Evolutionary conservation across 2,329 filamentous ascomycete species (phyloP), one percentile per base, ranked within the genome.

Genomic region (Moelleriella libera): DNA sequence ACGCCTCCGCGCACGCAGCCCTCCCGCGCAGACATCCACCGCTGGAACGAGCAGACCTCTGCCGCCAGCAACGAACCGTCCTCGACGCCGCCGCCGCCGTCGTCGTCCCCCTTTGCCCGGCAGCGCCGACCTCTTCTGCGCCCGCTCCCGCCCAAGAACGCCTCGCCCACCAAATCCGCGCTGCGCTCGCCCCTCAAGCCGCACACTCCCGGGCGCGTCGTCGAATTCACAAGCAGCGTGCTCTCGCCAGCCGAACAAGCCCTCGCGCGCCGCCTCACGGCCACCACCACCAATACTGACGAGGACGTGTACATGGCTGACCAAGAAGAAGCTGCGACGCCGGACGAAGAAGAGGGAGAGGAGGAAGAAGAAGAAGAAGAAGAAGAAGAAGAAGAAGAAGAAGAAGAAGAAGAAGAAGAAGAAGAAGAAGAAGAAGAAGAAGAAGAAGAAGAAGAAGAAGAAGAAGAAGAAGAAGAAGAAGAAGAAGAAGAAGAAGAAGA

Each of bases 131-230:
- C 21, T 3, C 55, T 66, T n/a, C 67, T 74, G 28, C 69, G 70
- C 6, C 70, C 72, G 2, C 62, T 71, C 4, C 74, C 75, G 10
- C 65, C 70, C 46, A 70, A 67, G 50, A 66, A 69, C n/a, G 68
- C 70, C 5, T 79, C 75, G 1, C 76, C 76, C 0, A 66, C 60
- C 7, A 80, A 80, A 55, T 80, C 76, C 1, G 74, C 68, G 52
- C 60, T 80, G 29, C 70, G 76, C 14, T 77, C 76, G 4, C 74
- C 75, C 0, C 57, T 76, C 14, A 80, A 80, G 54, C 70, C 73
- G 4, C 76, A 70, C 51, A 78, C 74, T 2, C 74, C 74, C 1
- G 76, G 76, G 5, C 70, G 74, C 0, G 72, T 79, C 1, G 76
- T 80, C 11, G 74, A 76, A 49, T 80, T 79, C 52, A 72, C 71